Evolutionary conservation across 2,329 filamentous ascomycete genomes (phyloP).

Genomic region (Chaetomiaceae sp.): DNA sequence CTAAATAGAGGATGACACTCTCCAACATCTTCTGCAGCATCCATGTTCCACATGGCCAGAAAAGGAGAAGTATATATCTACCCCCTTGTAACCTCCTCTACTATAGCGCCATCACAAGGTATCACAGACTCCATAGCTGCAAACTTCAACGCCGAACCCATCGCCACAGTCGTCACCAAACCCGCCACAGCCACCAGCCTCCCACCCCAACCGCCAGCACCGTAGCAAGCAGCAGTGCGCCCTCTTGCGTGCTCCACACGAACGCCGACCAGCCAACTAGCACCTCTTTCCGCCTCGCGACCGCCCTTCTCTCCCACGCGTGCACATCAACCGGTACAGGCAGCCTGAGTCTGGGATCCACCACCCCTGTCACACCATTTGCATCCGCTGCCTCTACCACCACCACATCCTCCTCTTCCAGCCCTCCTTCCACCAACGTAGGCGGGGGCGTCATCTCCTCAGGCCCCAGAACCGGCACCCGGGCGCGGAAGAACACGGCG

Average conservation of each 20-base stretch:
- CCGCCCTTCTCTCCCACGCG: conserved; percentile 46
- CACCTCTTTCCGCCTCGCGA: conserved; percentile 41
- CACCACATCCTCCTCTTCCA: neutral
- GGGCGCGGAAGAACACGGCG: conserved; percentile 66
- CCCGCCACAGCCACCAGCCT: conserved; percentile 38
- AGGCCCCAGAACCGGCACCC: conserved; percentile 53
- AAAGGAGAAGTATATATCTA: too few relatives aligned
- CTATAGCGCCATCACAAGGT: too few relatives aligned
- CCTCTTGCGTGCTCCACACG: conserved; percentile 48
- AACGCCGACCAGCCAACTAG: conserved; percentile 50
- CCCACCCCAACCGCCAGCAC: conserved; percentile 37
- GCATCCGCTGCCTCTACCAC: conserved; percentile 4
- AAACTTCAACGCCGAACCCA: neutral
- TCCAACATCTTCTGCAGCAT: too few relatives aligned
- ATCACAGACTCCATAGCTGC: neutral
- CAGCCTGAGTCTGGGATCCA: conserved; percentile 40
- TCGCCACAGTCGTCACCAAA: conserved; percentile 13
- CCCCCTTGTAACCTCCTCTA: too few relatives aligned
- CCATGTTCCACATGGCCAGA: too few relatives aligned
- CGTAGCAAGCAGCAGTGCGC: conserved; percentile 40
- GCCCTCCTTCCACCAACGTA: neutral
- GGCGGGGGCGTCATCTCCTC: conserved; percentile 32
- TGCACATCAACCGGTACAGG: conserved; percentile 49
- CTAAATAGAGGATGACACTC: too few relatives aligned
- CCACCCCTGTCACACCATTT: too few relatives aligned